Evolutionary conservation across 768 basidiomycete species (phyloP).

Genomic region (Phylloporus sp.): DNA sequence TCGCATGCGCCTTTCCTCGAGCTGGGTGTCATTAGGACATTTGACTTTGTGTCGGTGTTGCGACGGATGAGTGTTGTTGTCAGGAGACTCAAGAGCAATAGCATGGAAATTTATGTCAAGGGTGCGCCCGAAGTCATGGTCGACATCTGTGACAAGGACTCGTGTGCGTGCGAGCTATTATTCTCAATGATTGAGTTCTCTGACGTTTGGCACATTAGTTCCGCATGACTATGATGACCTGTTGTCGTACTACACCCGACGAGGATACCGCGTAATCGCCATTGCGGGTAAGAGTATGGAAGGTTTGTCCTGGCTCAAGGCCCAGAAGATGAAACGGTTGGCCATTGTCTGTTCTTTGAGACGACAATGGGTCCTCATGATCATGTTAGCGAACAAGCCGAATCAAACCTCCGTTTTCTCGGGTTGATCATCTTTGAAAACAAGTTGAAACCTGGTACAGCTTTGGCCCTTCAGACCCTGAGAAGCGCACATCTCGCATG

Average conservation of each 20-base stretch:
- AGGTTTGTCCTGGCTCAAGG: conserved; percentile 92
- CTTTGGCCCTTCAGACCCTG: conserved; percentile 84
- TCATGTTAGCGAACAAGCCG: conserved; percentile 79
- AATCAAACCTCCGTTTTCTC: conserved; percentile 84
- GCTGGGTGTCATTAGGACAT: conserved; percentile 91
- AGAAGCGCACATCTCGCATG: conserved; percentile 89
- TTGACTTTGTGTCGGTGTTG: conserved; percentile 92
- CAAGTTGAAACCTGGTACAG: conserved; percentile 88
- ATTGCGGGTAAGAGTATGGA: conserved; percentile 96
- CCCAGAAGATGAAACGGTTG: conserved; percentile 92
- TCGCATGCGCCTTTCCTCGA: conserved; percentile 98
- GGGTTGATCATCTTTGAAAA: conserved; percentile 98
- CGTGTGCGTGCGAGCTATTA: conserved; percentile 60
- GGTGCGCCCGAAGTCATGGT: conserved; percentile 99
- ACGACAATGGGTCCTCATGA: conserved; percentile 5
- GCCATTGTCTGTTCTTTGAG: conserved; percentile 16
- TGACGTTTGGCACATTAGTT: conserved; percentile 47
- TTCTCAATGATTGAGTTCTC: neutral
- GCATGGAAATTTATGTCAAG: conserved; percentile 98
- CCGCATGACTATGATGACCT: conserved; percentile 96
- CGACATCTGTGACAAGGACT: conserved; percentile 88
- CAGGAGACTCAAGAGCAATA: conserved; percentile 86
- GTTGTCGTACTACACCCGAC: conserved; percentile 92
- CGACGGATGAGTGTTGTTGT: conserved; percentile 98
- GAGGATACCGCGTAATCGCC: conserved; percentile 96